Evolutionary conservation across 257 asterid genomes (phyloP).

Genomic region (Misopates orontium): DNA sequence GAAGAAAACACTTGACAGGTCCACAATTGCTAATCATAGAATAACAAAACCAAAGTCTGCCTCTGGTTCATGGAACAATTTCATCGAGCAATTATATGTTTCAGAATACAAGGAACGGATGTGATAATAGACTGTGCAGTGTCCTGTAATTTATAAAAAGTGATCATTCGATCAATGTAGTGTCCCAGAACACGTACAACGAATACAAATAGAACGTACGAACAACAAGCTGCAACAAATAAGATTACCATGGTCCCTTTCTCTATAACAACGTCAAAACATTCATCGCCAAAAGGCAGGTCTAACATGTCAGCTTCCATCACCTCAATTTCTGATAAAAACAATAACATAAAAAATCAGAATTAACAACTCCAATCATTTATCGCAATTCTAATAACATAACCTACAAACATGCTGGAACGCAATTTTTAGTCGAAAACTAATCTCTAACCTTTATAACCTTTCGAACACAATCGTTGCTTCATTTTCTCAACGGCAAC

Average conservation of each 20-base stretch:
- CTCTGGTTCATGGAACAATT: neutral
- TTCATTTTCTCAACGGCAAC: conserved; percentile 89
- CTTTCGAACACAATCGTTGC: conserved; percentile 67
- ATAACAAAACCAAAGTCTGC: neutral
- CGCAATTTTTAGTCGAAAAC: neutral
- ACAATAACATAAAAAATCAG: neutral
- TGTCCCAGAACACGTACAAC: too few relatives aligned
- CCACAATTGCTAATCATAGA: neutral
- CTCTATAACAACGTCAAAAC: conserved; percentile 91
- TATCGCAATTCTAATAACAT: too few relatives aligned
- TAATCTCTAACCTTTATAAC: conserved; percentile 53
- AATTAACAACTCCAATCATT: too few relatives aligned
- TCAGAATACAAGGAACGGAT: too few relatives aligned
- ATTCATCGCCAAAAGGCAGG: conserved; percentile 76
- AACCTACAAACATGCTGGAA: too few relatives aligned
- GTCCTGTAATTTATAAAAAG: too few relatives aligned
- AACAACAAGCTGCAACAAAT: neutral
- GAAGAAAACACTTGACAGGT: conserved; percentile 7
- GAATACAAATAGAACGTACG: neutral
- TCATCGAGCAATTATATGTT: too few relatives aligned
- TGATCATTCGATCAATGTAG: too few relatives aligned
- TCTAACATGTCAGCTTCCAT: conserved; percentile 97
- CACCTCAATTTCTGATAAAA: conserved; percentile 67
- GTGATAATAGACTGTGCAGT: too few relatives aligned
- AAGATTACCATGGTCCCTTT: conserved; percentile 95